Conservation (phyloP, 106 monocot species). For the Phalaenopsis aphrodite region DNA sequence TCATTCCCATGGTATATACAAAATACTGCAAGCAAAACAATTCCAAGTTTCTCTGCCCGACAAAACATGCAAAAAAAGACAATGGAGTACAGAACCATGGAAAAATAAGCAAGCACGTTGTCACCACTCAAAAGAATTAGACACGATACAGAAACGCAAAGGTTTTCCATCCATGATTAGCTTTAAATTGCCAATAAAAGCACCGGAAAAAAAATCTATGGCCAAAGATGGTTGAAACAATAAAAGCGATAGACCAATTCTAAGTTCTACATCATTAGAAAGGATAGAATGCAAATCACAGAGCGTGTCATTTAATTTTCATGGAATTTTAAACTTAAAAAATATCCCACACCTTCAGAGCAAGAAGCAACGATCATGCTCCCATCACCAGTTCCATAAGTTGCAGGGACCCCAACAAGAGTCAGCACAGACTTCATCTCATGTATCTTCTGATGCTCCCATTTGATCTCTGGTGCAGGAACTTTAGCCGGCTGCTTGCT, state of each 20-base stretch:
- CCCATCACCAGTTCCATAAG: slow-evolving; percentile 82
- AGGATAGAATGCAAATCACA: not conserved
- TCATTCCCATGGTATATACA: no score
- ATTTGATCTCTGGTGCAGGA: slow-evolving; percentile 71
- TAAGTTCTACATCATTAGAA: not conserved
- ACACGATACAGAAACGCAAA: not conserved
- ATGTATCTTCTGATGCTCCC: slow-evolving; percentile 92
- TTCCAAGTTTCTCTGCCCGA: no score
- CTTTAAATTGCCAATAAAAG: not conserved
- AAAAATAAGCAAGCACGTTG: no score
- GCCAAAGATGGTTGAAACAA: not conserved
- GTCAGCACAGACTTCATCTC: slow-evolving; percentile 60
- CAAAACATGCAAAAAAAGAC: no score
- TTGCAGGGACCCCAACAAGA: slow-evolving; percentile 47
- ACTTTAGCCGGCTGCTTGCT: slow-evolving; percentile 53
- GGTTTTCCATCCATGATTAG: not conserved
- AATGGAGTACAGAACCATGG: no score
- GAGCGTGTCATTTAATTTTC: not conserved
- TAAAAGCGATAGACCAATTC: not conserved
- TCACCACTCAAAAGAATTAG: not conserved
- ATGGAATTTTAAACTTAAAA: not conserved
- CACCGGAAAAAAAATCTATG: not conserved
- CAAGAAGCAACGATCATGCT: slow-evolving; percentile 84
- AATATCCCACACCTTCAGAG: slow-evolving; percentile 74
- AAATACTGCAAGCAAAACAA: no score